Percentiles rank a stretch among this genome's conserved stretches.
These are phyloP conservation scores for Colletotrichum abscissum DNA, from an alignment of 2,329 filamentous ascomycete species.

Conservation along the genomic window DNA sequence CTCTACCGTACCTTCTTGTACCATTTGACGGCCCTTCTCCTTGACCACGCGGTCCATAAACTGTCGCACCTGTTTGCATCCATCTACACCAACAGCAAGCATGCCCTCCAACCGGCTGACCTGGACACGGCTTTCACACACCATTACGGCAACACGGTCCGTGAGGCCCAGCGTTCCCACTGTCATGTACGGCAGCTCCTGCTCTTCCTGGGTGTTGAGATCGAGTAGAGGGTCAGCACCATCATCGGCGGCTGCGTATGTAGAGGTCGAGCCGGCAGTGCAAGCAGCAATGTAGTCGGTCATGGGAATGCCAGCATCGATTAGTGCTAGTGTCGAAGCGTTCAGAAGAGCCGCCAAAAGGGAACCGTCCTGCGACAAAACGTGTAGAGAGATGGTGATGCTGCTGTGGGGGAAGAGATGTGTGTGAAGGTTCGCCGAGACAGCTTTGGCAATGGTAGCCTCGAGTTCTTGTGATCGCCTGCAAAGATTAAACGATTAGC, in stretches of 20 bases:
- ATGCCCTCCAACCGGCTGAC: conserved; percentile 86
- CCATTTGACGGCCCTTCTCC: conserved; percentile 73
- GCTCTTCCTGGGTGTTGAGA: conserved; percentile 82
- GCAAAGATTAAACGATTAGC: conserved; percentile 5
- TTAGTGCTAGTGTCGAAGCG: conserved; percentile 88
- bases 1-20: conserved; percentile 65
- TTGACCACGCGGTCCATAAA: conserved; percentile 86
- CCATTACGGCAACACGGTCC: conserved; percentile 81
- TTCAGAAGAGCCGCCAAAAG: conserved; percentile 92
- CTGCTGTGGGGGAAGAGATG: conserved; percentile 90
- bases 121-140: conserved; percentile 92
- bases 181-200: conserved; percentile 89
- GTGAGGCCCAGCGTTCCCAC: conserved; percentile 81
- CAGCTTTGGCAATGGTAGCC: conserved; percentile 80
- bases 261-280: conserved; percentile 83
- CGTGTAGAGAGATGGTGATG: conserved; percentile 85
- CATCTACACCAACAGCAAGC: conserved; percentile 91
- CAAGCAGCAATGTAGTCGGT: conserved; percentile 89
- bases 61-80: conserved; percentile 85
- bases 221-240: conserved; percentile 82
- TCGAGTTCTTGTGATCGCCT: conserved; percentile 86
- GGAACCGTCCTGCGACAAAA: conserved; percentile 90
- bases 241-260: conserved; percentile 73
- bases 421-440: conserved; percentile 82
- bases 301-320: conserved; percentile 97